Evolutionary conservation across 768 basidiomycete genomes (phyloP), one percentile per base, ranked within the genome.

Genomic region (Collybiopsis luxurians): DNA sequence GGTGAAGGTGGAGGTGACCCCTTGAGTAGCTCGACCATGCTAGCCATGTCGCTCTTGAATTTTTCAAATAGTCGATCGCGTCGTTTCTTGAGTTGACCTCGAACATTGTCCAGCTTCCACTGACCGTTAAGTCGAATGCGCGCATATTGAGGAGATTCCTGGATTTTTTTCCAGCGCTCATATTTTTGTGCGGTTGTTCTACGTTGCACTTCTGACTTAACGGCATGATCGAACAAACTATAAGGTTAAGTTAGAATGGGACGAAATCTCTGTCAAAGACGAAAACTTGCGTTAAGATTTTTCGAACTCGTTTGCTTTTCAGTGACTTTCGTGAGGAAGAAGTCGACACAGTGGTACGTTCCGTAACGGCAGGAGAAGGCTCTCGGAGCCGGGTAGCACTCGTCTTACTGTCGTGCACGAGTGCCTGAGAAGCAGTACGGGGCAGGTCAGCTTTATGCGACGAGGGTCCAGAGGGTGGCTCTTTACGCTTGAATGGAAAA

Each of bases 91-190:
- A 62, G 39, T 3, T 55, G 48, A 24, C n/a, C 12, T 36, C 56
- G 50, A 12, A 58, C 56, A 15, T 10, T 4, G 28, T 62, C 28
- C 3, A 65, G 50, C 2, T 40, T 53, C 2, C 24, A 23, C 10
- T 56, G 58, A 2, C 58, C 56, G 21, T 21, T 23, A 1, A n/a
- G 4, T 34, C 58, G 57, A 10, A 62, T 43, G 30, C 55, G 60
- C 3, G 38, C 39, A 50, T 63, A 61, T 50, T 60, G 59, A 15
- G 30, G 36, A 5, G 63, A 62, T 7, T 46, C 26, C 45, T 62
- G 61, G 2, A 56, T 52, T 28, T 28, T 45, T 23, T 56, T 61
- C 57, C 57, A 64, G 13, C 15, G 26, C 4, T 45, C 49, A 13
- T 55, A 53, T 39, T 54, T 44, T 13, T 54, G 28, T 9, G 50